Evolutionary conservation across 2,329 filamentous ascomycete genomes (phyloP), one percentile per base, ranked within the genome.

Genomic region (Cordyceps farinosa): DNA sequence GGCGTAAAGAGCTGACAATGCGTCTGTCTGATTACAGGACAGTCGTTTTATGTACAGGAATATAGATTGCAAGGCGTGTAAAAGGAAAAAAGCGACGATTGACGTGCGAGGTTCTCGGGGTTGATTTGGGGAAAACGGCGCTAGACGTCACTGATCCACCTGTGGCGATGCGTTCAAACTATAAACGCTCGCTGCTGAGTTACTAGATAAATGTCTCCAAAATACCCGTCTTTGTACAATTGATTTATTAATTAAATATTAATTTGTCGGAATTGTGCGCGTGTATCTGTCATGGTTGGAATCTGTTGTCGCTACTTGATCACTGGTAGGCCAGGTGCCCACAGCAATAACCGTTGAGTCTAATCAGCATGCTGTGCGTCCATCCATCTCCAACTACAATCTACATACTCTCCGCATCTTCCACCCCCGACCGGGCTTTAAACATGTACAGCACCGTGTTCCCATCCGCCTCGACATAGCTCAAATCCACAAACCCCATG

Each of bases 401-500:
- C 34, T 55, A 55, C 27, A 15, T 17, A 10, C 13, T 55, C 15
- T 51, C 45, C 2, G 32, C 5, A 15, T 22, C 47, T 42, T 45
- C 44, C n/a, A 3, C 15, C 38, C 22, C 22, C 22, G 36, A 10
- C 13, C 54, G 22, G 3, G 13, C 51, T 47, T 27, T 56, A 32
- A 48, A 58, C 53, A 58, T 50, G 36, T 58, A 52, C 36, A 63
- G 27, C 45, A 59, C 45, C 51, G 29, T 34, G 30, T 65, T 36
- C n/a, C 54, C 34, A 27, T 63, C 29, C 5, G 52, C 44, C 44
- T 73, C 22, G 9, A 36, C 47, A 8, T 52, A 51, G 45, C 47
- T 30, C 53, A 58, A 4, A 29, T 40, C 36, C 27, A 40, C 11
- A 15, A 62, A 62, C 11, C 61, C 61, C 34, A 57, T 34, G 17